Conservation (phyloP, 805 yeast genomes). For the Priceomyces haplophilus region DNA sequence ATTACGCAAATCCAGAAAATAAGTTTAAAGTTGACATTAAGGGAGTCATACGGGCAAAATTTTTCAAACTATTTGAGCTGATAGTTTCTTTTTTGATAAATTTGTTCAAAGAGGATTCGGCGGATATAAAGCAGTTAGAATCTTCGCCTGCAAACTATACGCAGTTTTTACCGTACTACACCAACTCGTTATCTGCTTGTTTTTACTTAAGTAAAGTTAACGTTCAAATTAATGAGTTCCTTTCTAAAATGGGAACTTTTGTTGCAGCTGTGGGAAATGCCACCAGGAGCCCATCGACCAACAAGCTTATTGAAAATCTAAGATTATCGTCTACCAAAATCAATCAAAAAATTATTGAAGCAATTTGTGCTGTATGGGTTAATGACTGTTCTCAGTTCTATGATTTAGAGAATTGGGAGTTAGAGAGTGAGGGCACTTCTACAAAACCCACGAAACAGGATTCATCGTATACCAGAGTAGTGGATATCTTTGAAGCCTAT, state of each 20-base stretch:
- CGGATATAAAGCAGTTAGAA: conserved; percentile 29
- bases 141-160: conserved; percentile 34
- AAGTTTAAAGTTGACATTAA: conserved; percentile 28
- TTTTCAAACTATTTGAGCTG: conserved; percentile 23
- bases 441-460: conserved; percentile 10
- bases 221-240: conserved; percentile 22
- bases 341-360: conserved; percentile 40
- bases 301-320: conserved; percentile 33
- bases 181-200: conserved; percentile 41
- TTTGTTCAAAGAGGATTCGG: conserved; percentile 26
- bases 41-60: conserved; percentile 25
- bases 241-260: conserved; percentile 31
- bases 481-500: conserved; percentile 35
- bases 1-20: conserved; percentile 23
- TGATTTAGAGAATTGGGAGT: conserved; percentile 43
- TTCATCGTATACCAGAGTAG: conserved; percentile 31
- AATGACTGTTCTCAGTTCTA: conserved; percentile 44
- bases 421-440: conserved; percentile 13
- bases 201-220: conserved; percentile 31
- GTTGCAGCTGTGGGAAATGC: conserved; percentile 33
- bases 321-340: conserved; percentile 29
- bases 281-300: conserved; percentile 32
- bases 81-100: conserved; percentile 24
- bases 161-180: conserved; percentile 36
- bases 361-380: conserved; percentile 42